A percentile compares a stretch with the other conserved stretches of the same genome.
These are phyloP conservation scores for Termitomyces titanicus DNA, from an alignment of 768 basidiomycete species.

Conservation along the genomic window DNA sequence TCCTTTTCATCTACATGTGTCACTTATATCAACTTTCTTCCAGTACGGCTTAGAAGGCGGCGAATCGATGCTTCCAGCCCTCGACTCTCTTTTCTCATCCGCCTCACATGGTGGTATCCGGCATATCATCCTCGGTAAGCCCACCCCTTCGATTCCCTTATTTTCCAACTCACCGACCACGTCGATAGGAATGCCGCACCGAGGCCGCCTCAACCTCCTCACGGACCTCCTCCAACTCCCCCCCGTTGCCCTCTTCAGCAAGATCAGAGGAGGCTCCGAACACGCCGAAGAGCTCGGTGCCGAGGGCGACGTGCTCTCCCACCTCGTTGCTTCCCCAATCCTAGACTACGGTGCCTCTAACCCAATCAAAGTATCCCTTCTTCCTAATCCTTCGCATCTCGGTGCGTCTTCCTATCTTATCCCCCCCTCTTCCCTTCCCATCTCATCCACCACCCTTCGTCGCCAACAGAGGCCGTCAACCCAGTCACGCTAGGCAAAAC, in stretches of 20 bases:
- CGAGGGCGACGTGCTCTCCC: constrained; percentile 86
- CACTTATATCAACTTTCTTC: constrained; percentile 13
- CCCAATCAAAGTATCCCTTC: constrained; percentile 67
- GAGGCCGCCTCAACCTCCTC: constrained; percentile 83
- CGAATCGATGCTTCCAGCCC: constrained; percentile 89
- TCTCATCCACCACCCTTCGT: background rate
- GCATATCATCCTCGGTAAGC: constrained; percentile 58
- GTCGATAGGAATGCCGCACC: constrained; percentile 73
- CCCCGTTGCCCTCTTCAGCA: constrained; percentile 74
- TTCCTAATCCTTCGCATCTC: constrained; percentile 24
- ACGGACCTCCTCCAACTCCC: constrained; percentile 71
- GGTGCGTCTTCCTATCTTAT: background rate
- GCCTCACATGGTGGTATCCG: constrained; percentile 65
- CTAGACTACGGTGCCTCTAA: constrained; percentile 49
- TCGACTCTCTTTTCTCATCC: constrained; percentile 70
- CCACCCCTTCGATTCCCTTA: too few species aligned
- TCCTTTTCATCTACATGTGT: background rate
- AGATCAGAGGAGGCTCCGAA: constrained; percentile 80
- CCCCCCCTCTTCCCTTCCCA: background rate
- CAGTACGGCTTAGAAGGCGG: constrained; percentile 88
- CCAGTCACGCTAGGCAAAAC: constrained; percentile 88
- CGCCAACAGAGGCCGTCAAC: constrained; percentile 72
- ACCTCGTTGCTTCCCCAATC: constrained; percentile 70
- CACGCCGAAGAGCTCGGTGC: constrained; percentile 61
- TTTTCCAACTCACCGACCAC: background rate